Percentiles rank a stretch among this genome's conserved stretches.
These are phyloP conservation scores for Athelia psychrophila DNA, from an alignment of 1,284 basidiomycete species.

Conservation along the genomic window DNA sequence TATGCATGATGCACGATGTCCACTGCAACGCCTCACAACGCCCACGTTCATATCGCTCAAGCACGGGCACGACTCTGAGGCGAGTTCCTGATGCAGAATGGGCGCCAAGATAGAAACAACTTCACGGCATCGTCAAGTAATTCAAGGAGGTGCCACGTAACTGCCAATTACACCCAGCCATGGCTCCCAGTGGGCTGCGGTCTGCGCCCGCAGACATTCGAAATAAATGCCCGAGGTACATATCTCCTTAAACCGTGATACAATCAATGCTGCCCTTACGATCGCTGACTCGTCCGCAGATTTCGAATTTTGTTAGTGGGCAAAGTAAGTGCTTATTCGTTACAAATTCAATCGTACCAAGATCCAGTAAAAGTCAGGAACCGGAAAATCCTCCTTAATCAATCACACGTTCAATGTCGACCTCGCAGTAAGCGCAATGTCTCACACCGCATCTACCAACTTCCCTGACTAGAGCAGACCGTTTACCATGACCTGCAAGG, in stretches of 20 bases:
- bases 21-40: no score
- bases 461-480: slow-evolving; percentile 9
- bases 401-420: slow-evolving; percentile 20
- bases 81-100: no score
- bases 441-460: not conserved
- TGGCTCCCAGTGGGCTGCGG: no score
- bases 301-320: slow-evolving; percentile 13
- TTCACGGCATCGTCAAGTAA: no score
- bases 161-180: no score
- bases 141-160: no score
- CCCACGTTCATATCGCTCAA: no score
- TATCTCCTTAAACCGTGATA: not conserved
- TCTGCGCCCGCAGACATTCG: no score
- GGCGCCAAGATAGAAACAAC: no score
- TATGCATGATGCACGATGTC: no score
- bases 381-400: slow-evolving; percentile 23
- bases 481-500: slow-evolving; percentile 17
- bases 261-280: no score
- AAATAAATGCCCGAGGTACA: not conserved
- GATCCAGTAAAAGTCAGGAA: slow-evolving; percentile 13
- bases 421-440: slow-evolving; percentile 13
- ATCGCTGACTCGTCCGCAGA: slow-evolving; percentile 4
- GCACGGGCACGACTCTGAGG: no score
- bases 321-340: slow-evolving; percentile 6
- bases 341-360: not conserved